Percentiles rank a stretch among this genome's conserved stretches.
Conservation (phyloP, 257 asterid species). For the Leptodermis oblonga region DNA sequence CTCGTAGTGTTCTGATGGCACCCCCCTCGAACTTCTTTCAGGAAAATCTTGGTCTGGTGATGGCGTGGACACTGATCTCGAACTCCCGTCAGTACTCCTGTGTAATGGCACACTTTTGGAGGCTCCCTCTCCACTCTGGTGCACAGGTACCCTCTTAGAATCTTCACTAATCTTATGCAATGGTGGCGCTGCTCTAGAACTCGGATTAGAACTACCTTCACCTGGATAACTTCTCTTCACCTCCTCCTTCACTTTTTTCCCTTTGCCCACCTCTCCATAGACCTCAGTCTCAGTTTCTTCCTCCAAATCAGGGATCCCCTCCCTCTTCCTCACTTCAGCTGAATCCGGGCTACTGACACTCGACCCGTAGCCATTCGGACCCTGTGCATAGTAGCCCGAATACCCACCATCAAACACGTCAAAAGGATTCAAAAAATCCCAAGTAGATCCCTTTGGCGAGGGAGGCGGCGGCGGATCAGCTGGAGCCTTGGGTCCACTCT, state of each 20-base stretch:
- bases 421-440: constrained; percentile 86
- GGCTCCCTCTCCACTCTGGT: constrained; percentile 19
- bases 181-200: constrained; percentile 37
- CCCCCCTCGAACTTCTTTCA: constrained; percentile 20
- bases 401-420: constrained; percentile 46
- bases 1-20: constrained; percentile 25
- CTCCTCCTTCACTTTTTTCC: constrained; percentile 31
- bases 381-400: constrained; percentile 31
- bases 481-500: constrained; percentile 20
- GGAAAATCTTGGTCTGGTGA: constrained; percentile 13
- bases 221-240: constrained; percentile 29
- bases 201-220: constrained; percentile 25
- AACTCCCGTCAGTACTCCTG: constrained; percentile 23
- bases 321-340: constrained; percentile 83
- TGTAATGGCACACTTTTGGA: constrained; percentile 28
- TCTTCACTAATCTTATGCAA: constrained; percentile 23
- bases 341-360: constrained; percentile 84
- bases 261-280: constrained; percentile 36
- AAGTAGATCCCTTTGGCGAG: constrained; percentile 61
- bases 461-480: constrained; percentile 89
- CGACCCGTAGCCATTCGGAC: constrained; percentile 38
- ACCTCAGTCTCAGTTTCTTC: constrained; percentile 84
- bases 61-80: constrained; percentile 11
- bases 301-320: constrained; percentile 98
- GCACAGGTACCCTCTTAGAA: constrained; percentile 29